A percentile compares a stretch with the other conserved stretches of the same genome.
Conservation (phyloP, 768 basidiomycete species). For the Coprinopsis sp. region DNA sequence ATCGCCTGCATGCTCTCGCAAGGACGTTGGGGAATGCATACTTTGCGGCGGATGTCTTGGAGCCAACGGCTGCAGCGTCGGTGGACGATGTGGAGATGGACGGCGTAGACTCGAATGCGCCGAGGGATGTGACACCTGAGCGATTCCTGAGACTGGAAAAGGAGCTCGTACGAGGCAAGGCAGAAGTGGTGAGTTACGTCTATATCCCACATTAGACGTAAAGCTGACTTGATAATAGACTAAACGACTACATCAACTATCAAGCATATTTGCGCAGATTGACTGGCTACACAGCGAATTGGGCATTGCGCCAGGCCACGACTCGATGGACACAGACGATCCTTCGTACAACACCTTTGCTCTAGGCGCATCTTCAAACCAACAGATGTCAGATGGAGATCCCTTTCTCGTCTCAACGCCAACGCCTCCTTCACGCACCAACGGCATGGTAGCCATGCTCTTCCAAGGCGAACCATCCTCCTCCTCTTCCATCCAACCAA, state of each 20-base stretch:
- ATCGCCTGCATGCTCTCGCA: slow-evolving; percentile 55
- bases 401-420: slow-evolving; percentile 49
- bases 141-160: slow-evolving; percentile 78
- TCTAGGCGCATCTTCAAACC: slow-evolving; percentile 29
- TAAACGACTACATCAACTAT: slow-evolving; percentile 63
- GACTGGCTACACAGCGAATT: slow-evolving; percentile 83
- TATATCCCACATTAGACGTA: neutral
- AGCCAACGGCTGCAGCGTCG: slow-evolving; percentile 38
- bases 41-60: slow-evolving; percentile 52
- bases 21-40: slow-evolving; percentile 59
- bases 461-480: slow-evolving; percentile 30
- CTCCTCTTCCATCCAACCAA: slow-evolving; percentile 27
- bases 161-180: slow-evolving; percentile 78
- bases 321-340: slow-evolving; percentile 33
- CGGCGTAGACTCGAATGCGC: slow-evolving; percentile 26
- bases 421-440: slow-evolving; percentile 41
- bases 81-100: slow-evolving; percentile 33
- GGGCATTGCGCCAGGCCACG: slow-evolving; percentile 59
- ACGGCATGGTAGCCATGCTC: slow-evolving; percentile 31
- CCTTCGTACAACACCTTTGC: slow-evolving; percentile 22
- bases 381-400: slow-evolving; percentile 34
- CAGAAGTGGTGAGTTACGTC: slow-evolving; percentile 67
- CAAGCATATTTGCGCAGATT: slow-evolving; percentile 64
- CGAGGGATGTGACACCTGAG: slow-evolving; percentile 72
- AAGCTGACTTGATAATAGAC: slow-evolving; percentile 34